phyloP scores from a whole-genome alignment of 208 protist species.

The Acanthamoeba castellanii region DNA sequence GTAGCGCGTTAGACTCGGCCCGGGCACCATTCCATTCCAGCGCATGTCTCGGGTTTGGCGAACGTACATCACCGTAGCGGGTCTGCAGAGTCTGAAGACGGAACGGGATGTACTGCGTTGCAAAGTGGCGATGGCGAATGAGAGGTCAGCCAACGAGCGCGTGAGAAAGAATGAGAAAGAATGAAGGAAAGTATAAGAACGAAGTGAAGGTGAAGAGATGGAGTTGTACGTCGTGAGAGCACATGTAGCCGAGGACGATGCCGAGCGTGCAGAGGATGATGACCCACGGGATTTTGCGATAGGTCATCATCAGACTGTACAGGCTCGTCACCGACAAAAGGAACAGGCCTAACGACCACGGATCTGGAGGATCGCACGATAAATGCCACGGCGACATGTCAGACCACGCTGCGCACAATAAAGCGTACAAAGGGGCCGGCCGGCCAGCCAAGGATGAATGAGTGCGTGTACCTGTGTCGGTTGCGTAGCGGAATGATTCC shows the following conservation, averaged over 20 bases:
- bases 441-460: background rate
- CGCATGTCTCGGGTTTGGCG: background rate
- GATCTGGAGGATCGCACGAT: background rate
- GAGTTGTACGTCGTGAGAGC: slow-evolving; percentile 31
- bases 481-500: slow-evolving; percentile 50
- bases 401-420: background rate
- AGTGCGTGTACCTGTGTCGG: background rate
- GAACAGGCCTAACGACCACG: slow-evolving; percentile 61
- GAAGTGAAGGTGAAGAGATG: background rate
- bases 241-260: slow-evolving; percentile 66
- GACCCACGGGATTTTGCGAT: slow-evolving; percentile 73
- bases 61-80: slow-evolving; percentile 66
- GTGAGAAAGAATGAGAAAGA: no score
- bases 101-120: slow-evolving; percentile 41
- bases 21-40: background rate
- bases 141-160: background rate
- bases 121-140: background rate
- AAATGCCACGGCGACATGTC: no score
- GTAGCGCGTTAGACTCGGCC: background rate
- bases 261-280: slow-evolving; percentile 74
- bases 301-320: slow-evolving; percentile 73
- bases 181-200: background rate
- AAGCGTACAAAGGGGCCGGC: background rate
- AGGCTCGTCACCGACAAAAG: slow-evolving; percentile 42
- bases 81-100: slow-evolving; percentile 41